These are phyloP conservation scores for Zychaea mexicana DNA, from an alignment of 371 early-diverging fungal species.

Conservation along the genomic window DNA sequence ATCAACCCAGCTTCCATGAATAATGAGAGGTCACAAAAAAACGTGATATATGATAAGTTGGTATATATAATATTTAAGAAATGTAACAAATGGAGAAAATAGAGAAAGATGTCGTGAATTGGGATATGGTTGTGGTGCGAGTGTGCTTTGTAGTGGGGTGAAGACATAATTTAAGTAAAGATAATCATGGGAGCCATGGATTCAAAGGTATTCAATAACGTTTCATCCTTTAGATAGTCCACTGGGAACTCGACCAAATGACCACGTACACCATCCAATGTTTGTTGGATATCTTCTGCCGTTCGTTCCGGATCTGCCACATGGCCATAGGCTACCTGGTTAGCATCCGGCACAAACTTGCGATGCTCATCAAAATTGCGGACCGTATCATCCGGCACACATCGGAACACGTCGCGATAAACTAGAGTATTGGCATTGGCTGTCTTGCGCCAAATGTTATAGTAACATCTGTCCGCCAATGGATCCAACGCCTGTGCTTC, in stretches of 20 bases:
- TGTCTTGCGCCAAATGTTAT: constrained; percentile 64
- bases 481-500: constrained; percentile 76
- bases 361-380: constrained; percentile 63
- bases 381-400: constrained; percentile 85
- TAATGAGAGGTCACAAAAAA: too few species aligned
- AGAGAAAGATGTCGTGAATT: too few species aligned
- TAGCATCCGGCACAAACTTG: constrained; percentile 55
- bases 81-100: too few species aligned
- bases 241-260: constrained; percentile 78
- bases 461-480: constrained; percentile 63
- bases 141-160: too few species aligned
- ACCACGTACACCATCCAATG: constrained; percentile 52
- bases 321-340: constrained; percentile 55
- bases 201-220: constrained; percentile 57
- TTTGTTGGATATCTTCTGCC: constrained; percentile 38
- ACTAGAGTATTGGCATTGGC: constrained; percentile 70
- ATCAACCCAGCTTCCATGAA: too few species aligned
- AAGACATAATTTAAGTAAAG: constrained; percentile 45
- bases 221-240: constrained; percentile 75
- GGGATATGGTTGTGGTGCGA: too few species aligned
- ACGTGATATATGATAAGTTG: too few species aligned
- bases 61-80: too few species aligned
- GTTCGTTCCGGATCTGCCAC: constrained; percentile 47
- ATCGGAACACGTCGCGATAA: constrained; percentile 82
- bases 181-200: constrained; percentile 61